Evolutionary conservation across 352 stramenopile genomes (phyloP), one percentile per base, ranked within the genome.

Genomic region (Pilasporangium apinafurcum): DNA sequence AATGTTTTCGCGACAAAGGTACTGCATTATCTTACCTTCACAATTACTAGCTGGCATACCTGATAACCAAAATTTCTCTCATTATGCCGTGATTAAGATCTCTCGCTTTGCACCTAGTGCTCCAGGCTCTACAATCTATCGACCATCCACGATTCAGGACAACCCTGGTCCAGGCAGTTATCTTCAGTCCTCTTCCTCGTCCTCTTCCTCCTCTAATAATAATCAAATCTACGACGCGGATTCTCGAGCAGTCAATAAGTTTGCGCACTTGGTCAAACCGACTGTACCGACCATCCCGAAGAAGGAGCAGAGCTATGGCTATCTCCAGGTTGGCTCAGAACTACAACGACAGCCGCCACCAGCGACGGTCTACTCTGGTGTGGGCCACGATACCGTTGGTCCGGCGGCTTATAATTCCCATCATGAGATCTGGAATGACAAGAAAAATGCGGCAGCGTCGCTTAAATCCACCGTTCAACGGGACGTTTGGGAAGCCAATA

Each of bases 1-100:
- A 87, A 87, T 47, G 72, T 67, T 8, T 90, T 90, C 46, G 63
- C 65, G 8, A 87, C 72, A 21, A 90, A 86, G 56, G 74, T 80
- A 46, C 20, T n/a, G n/a, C n/a, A n/a, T n/a, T n/a, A n/a, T n/a
- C n/a, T n/a, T n/a, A n/a, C n/a, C n/a, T n/a, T n/a, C n/a, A n/a
- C n/a, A n/a, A n/a, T n/a, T n/a, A n/a, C n/a, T n/a, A n/a, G n/a
- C n/a, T n/a, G n/a, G n/a, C n/a, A 44, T 0, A 9, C 5, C 13
- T 25, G 22, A 24, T 16, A 31, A 7, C 20, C 5, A 36, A 1
- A 22, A 16, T 31, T 2, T 10, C 21, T 14, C 43, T 31, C 7
- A 8, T 42, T 8, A 14, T 42, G 16, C 9, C 27, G n/a, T 34
- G 9, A 37, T 29, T 21, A 6, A 87, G 76, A 82, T 82, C 27